phyloP scores from a whole-genome alignment of 768 basidiomycete species.

The Tylopilus plumbeoviolaceoides region DNA sequence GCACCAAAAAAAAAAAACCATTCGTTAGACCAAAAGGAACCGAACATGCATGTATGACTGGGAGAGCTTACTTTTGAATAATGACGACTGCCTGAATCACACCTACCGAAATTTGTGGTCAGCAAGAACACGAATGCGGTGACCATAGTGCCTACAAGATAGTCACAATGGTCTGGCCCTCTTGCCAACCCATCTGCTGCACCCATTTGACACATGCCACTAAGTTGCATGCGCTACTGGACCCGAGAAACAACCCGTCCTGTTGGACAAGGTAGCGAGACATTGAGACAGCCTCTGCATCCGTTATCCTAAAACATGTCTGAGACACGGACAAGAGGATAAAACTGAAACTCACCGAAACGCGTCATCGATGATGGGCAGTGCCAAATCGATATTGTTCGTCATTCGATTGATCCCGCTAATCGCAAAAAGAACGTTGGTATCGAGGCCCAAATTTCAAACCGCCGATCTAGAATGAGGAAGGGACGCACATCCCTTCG shows the following conservation, averaged over 20 bases:
- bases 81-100: conserved; percentile 89
- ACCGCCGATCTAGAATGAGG: background rate
- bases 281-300: conserved; percentile 94
- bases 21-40: background rate
- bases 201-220: conserved; percentile 85
- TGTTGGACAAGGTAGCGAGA: conserved; percentile 85
- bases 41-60: background rate
- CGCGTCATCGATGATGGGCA: conserved; percentile 85
- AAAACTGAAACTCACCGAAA: conserved; percentile 54
- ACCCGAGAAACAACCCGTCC: conserved; percentile 93
- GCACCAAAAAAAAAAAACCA: background rate
- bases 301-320: conserved; percentile 62
- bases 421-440: background rate
- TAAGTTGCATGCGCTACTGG: conserved; percentile 93
- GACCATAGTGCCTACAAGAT: conserved; percentile 56
- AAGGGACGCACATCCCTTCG: conserved; percentile 68
- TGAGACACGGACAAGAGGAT: background rate
- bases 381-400: conserved; percentile 80
- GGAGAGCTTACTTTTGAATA: conserved; percentile 73
- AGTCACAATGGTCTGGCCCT: conserved; percentile 75
- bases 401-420: conserved; percentile 95
- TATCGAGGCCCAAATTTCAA: too few relatives aligned
- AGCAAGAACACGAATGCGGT: background rate
- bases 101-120: conserved; percentile 39
- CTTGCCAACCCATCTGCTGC: conserved; percentile 62